These are phyloP conservation scores for Hyaloscypha variabilis DNA, from an alignment of 495 filamentous ascomycete genomes.

Conservation along the genomic window DNA sequence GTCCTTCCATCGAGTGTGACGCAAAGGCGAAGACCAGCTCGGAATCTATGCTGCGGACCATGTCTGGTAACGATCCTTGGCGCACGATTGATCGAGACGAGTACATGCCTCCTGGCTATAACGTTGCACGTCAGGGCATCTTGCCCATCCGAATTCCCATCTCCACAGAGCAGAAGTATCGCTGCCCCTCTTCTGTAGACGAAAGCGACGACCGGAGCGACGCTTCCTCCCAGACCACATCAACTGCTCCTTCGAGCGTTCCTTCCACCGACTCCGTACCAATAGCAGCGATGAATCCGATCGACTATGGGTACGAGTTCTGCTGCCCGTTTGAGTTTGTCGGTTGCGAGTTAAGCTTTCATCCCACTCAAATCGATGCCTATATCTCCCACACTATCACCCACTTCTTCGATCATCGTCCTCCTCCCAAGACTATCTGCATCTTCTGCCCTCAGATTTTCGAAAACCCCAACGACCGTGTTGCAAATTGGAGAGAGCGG, in stretches of 20 bases:
- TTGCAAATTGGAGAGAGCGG: conserved; percentile 29
- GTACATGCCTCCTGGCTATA: background rate
- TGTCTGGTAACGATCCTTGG: background rate
- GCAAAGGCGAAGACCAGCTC: background rate
- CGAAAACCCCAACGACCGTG: conserved; percentile 7
- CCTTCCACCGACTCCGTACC: background rate
- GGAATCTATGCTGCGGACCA: background rate
- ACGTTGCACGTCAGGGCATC: background rate
- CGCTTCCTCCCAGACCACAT: background rate
- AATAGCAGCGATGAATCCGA: background rate
- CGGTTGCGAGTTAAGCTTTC: conserved; percentile 32
- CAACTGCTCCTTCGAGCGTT: conserved; percentile 8
- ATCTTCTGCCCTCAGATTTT: conserved; percentile 43
- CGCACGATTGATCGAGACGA: background rate
- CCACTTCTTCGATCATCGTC: conserved; percentile 33
- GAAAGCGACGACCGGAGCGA: background rate
- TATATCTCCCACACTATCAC: conserved; percentile 48
- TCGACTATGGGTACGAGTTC: conserved; percentile 15
- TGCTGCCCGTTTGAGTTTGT: conserved; percentile 25
- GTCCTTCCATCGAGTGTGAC: background rate
- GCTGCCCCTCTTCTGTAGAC: background rate
- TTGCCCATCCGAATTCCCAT: background rate
- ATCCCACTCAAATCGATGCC: conserved; percentile 32
- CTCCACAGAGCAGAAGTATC: background rate
- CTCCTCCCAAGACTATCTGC: conserved; percentile 44